Conservation (phyloP, 768 basidiomycete genomes). For the Lentinula edodes region DNA sequence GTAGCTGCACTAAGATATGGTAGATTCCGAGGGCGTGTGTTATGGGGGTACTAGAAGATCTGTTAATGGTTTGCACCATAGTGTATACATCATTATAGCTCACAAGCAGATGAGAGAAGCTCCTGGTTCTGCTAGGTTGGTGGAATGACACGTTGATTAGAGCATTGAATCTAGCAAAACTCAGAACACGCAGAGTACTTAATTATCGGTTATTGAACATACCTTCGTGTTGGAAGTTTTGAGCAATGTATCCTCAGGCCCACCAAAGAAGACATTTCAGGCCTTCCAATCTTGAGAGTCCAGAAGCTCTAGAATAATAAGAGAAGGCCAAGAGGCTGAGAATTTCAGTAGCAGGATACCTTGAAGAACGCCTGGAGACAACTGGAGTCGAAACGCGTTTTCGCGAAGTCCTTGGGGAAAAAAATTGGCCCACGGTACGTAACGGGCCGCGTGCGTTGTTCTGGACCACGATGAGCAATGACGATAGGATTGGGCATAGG, state of each 20-base stretch:
- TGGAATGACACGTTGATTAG: neutral
- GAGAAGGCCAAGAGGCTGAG: neutral
- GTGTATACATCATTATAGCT: neutral
- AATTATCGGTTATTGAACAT: neutral
- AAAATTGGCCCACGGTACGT: neutral
- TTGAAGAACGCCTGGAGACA: neutral
- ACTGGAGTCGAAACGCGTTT: neutral
- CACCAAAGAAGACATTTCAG: neutral
- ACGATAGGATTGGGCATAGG: neutral
- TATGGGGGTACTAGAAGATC: neutral
- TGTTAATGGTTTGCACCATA: neutral
- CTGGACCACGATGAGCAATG: neutral
- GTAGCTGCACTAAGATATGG: neutral
- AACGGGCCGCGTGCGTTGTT: neutral
- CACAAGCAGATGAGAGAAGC: neutral
- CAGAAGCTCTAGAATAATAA: neutral
- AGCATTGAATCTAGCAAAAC: neutral
- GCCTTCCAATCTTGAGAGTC: too few species aligned
- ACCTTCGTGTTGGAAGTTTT: neutral
- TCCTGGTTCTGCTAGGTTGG: neutral
- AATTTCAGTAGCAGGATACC: neutral
- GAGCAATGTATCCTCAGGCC: neutral
- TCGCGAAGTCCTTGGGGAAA: neutral
- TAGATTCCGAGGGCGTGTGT: neutral
- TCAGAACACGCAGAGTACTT: neutral